phyloP scores from a whole-genome alignment of 352 stramenopile species.

The Pythium graminicola region DNA sequence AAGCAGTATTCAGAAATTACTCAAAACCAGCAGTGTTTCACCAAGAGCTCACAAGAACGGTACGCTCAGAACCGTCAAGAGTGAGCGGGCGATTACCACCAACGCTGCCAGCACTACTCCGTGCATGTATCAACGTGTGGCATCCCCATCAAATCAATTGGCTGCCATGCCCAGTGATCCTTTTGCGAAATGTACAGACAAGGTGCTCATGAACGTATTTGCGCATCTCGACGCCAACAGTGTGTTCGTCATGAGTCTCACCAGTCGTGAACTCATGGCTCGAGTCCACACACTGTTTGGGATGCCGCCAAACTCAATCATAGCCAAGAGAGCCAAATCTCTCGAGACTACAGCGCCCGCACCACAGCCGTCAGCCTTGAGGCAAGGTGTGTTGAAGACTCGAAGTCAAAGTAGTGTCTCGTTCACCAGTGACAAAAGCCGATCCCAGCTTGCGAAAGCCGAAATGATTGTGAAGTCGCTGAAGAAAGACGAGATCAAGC shows the following conservation, averaged over 20 bases:
- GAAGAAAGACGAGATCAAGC: constrained; percentile 79
- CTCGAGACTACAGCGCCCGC: constrained; percentile 7
- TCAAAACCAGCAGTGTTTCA: constrained; percentile 26
- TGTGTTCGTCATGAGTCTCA: constrained; percentile 65
- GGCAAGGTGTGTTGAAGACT: constrained; percentile 17
- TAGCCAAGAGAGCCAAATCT: constrained; percentile 10
- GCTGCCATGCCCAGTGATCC: constrained; percentile 10
- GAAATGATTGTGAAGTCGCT: constrained; percentile 75
- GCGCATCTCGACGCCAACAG: constrained; percentile 62
- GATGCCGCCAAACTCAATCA: constrained; percentile 30
- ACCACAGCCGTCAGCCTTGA: neutral
- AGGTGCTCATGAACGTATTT: constrained; percentile 60
- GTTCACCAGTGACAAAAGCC: constrained; percentile 14
- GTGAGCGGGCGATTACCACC: constrained; percentile 2
- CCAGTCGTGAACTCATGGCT: constrained; percentile 38
- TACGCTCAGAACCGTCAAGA: neutral
- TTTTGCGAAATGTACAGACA: constrained; percentile 39
- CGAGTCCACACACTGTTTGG: constrained; percentile 67
- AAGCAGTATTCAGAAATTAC: constrained; percentile 61
- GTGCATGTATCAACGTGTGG: neutral
- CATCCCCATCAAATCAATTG: constrained; percentile 4
- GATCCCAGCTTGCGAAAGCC: constrained; percentile 53
- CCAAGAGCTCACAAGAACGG: constrained; percentile 8
- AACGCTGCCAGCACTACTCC: neutral
- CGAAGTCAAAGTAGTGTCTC: constrained; percentile 7